Conservation (phyloP, 2,329 filamentous ascomycete genomes). For the Neonectria coccinea region DNA sequence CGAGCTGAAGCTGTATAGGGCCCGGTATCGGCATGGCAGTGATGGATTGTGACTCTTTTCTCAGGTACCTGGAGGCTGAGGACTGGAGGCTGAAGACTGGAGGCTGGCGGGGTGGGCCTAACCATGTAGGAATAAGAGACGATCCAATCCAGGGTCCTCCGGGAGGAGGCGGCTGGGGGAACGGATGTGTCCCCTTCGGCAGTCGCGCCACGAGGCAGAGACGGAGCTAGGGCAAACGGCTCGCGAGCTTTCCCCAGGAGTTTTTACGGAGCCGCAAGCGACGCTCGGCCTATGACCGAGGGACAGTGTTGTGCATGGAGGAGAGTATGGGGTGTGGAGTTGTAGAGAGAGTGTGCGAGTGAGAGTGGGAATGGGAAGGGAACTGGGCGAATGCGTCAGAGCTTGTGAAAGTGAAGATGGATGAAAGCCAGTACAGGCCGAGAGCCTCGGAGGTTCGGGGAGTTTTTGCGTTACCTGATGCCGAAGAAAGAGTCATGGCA, state of each 20-base stretch:
- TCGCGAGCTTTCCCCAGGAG: conserved; percentile 31
- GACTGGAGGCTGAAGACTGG: conserved; percentile 6
- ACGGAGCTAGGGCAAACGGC: conserved; percentile 44
- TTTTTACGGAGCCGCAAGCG: conserved; percentile 37
- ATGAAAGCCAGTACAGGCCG: neutral
- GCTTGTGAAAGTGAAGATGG: conserved; percentile 1
- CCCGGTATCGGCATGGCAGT: conserved; percentile 39
- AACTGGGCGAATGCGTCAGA: neutral
- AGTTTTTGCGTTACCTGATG: conserved; percentile 15
- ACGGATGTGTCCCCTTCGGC: conserved; percentile 31
- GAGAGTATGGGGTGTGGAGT: neutral
- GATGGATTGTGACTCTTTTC: conserved; percentile 6
- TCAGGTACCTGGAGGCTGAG: conserved; percentile 12
- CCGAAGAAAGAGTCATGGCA: neutral
- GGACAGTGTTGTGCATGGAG: neutral
- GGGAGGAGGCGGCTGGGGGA: conserved; percentile 36
- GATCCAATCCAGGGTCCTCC: conserved; percentile 17
- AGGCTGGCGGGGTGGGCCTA: conserved; percentile 19
- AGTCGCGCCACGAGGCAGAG: conserved; percentile 14
- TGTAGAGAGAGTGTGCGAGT: conserved; percentile 1
- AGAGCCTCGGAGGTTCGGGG: conserved; percentile 30
- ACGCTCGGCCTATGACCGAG: conserved; percentile 41
- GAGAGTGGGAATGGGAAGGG: neutral
- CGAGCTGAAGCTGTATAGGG: conserved; percentile 8
- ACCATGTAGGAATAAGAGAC: neutral